Base-by-base conservation (phyloP, 1,139 yeast species). In the Yamadazyma diddensiae region DNA sequence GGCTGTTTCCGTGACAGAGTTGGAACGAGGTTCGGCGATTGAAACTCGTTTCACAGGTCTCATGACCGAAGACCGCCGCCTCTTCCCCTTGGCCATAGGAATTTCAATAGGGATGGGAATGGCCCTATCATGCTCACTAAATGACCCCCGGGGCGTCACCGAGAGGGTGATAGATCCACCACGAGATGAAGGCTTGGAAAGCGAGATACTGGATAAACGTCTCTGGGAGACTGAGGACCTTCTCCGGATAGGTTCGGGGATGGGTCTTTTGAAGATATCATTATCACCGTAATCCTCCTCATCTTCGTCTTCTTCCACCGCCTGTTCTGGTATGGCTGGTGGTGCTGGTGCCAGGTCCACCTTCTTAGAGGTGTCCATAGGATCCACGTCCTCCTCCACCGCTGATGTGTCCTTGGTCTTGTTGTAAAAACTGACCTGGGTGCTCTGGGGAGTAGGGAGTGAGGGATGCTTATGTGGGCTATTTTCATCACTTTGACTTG, bases 81-180 rank as follows among this genome's bases (percentile, higher is more conserved):
- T 45, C 30, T 57, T 62, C n/a, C 47, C 36, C 17, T 57, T 56
- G 28, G 57, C 49, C 13, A 52, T 42, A 2, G 73, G 72, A 12
- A 66, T 60, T 13, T 60, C 68, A 35, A 66, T 66, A 27, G 57
- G 57, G 16, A 62, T 58, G 1, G 73, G 70, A 1, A 43, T 37
- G 5, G 38, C 36, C 2, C 49, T 6, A 5, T 33, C 38, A 7
- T 11, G 29, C 10, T 29, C 38, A 16, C 41, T 24, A 10, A 42
- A 36, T 13, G 49, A 37, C 10, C 35, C 34, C 24, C 45, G 29
- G 2, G 43, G 42, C 14, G 33, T 26, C 21, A 42, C 32, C 18
- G 42, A 24, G 11, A 27, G 11, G 6, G 37, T 26, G 31, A 51
- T 27, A n/a, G 50, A 43, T 3, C 43, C 33, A 4, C 52, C 43